Conservation (phyloP, 2,329 filamentous ascomycete species). For the Fusarium circinatum region DNA sequence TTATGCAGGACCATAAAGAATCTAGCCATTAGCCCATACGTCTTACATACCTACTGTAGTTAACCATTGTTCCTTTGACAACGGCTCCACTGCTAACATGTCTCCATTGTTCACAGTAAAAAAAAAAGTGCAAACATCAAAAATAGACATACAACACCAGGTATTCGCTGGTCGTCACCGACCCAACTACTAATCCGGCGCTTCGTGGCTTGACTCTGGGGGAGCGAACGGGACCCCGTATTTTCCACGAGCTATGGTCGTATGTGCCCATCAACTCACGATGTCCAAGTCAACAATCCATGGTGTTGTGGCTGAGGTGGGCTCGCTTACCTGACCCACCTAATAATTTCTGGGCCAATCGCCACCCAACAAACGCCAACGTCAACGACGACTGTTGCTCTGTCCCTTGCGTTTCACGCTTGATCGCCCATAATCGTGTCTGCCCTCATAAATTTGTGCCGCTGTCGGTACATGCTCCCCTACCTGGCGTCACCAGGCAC, state of each 20-base stretch:
- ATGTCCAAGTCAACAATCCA: not conserved
- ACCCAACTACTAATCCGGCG: constrained; percentile 17
- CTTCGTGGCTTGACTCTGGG: constrained; percentile 13
- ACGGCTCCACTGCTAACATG: too few species aligned
- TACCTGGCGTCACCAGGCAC: fast-evolving
- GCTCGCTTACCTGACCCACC: not conserved
- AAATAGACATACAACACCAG: not conserved
- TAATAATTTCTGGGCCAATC: not conserved
- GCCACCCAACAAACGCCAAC: not conserved
- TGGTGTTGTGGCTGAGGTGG: constrained; percentile 1
- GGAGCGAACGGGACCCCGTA: constrained; percentile 16
- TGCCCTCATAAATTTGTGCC: too few species aligned
- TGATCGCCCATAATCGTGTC: not conserved
- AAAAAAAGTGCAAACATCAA: too few species aligned
- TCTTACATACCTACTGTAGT: too few species aligned
- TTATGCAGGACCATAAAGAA: too few species aligned
- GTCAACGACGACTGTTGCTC: not conserved
- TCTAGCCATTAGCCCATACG: too few species aligned
- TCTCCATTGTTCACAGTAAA: too few species aligned
- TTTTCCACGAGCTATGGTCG: constrained; percentile 11
- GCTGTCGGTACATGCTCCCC: too few species aligned
- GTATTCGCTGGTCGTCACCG: constrained; percentile 19
- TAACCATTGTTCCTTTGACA: too few species aligned
- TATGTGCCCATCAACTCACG: not conserved
- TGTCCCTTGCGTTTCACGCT: too few species aligned